Evolutionary conservation across 164 flowering plant genomes (phyloP).

Genomic region (Echeveria elegans): DNA sequence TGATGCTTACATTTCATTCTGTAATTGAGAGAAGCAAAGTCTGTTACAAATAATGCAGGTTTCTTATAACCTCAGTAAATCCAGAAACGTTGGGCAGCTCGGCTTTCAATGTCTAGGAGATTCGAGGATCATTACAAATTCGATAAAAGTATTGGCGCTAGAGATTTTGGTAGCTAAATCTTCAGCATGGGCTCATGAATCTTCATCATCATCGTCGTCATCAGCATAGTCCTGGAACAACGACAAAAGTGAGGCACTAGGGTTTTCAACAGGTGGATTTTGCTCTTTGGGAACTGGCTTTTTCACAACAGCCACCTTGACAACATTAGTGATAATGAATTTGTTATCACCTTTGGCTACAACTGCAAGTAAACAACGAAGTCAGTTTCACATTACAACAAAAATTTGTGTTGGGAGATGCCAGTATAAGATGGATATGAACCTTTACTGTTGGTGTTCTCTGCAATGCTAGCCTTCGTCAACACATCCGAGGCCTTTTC

Average conservation of each 20-base stretch:
- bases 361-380: background rate
- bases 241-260: conserved; percentile 25
- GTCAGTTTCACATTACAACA: background rate
- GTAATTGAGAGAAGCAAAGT: no score
- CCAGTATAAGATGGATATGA: background rate
- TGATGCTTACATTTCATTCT: no score
- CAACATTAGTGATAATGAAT: conserved; percentile 13
- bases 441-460: conserved; percentile 26
- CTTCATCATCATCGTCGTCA: conserved; percentile 25
- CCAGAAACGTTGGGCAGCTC: no score
- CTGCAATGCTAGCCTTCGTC: conserved; percentile 21
- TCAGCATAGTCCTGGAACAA: conserved; percentile 30
- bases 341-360: conserved; percentile 12
- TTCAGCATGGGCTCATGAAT: background rate
- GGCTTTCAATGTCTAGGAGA: no score
- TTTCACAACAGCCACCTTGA: conserved; percentile 24
- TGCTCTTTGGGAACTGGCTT: conserved; percentile 17
- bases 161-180: no score
- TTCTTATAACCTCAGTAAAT: no score
- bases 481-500: conserved; percentile 39
- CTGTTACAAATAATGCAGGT: no score
- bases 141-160: no score
- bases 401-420: background rate
- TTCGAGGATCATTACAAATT: no score
- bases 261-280: background rate